Evolutionary conservation across 352 stramenopile genomes (phyloP), one percentile per base, ranked within the genome.

Genomic region (Globisporangium barbulae): DNA sequence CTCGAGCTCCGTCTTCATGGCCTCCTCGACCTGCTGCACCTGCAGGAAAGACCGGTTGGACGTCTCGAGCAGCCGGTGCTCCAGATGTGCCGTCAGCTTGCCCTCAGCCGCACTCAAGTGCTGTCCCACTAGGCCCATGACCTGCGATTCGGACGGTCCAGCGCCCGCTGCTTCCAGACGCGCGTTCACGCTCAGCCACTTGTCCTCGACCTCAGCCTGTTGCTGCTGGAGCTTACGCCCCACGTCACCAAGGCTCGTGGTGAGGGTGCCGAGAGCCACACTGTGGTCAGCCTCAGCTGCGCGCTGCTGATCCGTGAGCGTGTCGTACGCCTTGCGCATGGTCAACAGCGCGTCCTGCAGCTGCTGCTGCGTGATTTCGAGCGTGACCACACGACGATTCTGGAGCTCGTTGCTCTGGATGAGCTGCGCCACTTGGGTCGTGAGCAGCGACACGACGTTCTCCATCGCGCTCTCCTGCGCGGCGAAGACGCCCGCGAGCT

Each of bases 391-490:
- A 30, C 67, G 72, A 2, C 62, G 70, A 17, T 58, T 52, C 47
- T 85, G 75, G 2, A 55, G 64, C 28, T 71, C 74, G 53, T 74
- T 78, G 49, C 71, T 71, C n/a, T 62, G 39, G 19, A 70, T 71
- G 31, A 91, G 68, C 2, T 75, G 67, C 50, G 83, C 76, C 35
- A 91, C 59, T 25, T 91, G 82, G 9, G 73, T 74, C 19, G 75
- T 79, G 52, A 91, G 66, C 17, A 79, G 72, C 17, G 68, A 59
- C 49, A 91, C 70, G 13, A 81, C 76, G 35, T 76, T 85, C 54
- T 70, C 79, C 25, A 90, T 59, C 12, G 83, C 69, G n/a, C 56
- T 70, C 63, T 91, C 83, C 68, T 91, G 83, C 15, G 80, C 75
- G 0, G 69, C 73, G 53, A 91, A 75, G 33, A 90, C 74, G 53